Evolutionary conservation across 208 protist species (phyloP).

Genomic region (Acanthamoeba sp.): DNA sequence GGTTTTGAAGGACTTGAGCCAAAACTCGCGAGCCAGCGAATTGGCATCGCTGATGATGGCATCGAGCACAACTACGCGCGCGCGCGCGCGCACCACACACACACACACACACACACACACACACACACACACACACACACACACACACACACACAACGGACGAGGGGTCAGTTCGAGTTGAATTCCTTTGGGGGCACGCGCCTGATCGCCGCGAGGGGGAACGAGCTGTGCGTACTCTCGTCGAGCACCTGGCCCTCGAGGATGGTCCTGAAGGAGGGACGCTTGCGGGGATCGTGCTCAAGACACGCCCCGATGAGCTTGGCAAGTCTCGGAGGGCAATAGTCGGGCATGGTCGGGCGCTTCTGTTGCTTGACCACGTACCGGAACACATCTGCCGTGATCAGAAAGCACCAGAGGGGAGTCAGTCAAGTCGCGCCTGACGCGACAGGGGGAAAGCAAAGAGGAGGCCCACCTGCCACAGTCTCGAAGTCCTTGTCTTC

Average conservation of each 20-base stretch:
- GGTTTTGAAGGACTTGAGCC: constrained; percentile 62
- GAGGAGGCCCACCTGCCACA: background rate
- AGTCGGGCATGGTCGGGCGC: constrained; percentile 59
- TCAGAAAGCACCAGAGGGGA: background rate
- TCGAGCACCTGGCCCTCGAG: constrained; percentile 65
- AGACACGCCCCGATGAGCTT: constrained; percentile 60
- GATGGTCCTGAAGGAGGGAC: constrained; percentile 71
- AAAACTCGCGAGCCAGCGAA: constrained; percentile 56
- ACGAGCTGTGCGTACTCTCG: background rate
- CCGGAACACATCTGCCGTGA: constrained; percentile 61
- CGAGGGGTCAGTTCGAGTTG: background rate
- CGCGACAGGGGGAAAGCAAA: background rate
- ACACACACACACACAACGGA: background rate
- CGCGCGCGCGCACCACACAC: no score
- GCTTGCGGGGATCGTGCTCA: constrained; percentile 60
- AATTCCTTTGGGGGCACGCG: no score
- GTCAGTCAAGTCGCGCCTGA: background rate
- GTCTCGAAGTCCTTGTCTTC: constrained; percentile 70
- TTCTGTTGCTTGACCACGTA: constrained; percentile 68
- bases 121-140: no score
- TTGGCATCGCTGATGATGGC: constrained; percentile 71
- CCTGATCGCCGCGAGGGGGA: no score
- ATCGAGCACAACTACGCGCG: constrained; percentile 57
- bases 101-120: no score
- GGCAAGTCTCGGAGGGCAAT: constrained; percentile 46